Evolutionary conservation across 2,329 filamentous ascomycete genomes (phyloP).

Genomic region (Periconia digitata): DNA sequence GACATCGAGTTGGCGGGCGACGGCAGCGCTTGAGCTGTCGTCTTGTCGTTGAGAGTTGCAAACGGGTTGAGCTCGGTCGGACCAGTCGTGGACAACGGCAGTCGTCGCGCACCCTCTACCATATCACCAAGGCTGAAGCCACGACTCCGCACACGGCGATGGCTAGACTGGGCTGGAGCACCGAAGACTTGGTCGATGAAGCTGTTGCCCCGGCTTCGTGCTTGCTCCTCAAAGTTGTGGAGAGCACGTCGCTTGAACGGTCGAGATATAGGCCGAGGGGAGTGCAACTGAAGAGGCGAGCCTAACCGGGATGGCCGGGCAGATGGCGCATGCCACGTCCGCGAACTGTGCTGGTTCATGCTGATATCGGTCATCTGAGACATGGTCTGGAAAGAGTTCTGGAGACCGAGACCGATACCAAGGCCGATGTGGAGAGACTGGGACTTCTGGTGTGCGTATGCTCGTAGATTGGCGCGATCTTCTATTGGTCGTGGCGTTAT

Average conservation of each 20-base stretch:
- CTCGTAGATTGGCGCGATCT: conserved; percentile 48
- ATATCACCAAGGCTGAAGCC: conserved; percentile 64
- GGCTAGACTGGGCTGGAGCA: conserved; percentile 51
- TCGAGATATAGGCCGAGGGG: conserved; percentile 53
- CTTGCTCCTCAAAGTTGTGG: conserved; percentile 54
- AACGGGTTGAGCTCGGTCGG: conserved; percentile 40
- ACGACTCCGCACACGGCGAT: conserved; percentile 61
- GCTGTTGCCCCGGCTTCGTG: conserved; percentile 41
- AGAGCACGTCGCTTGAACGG: conserved; percentile 61
- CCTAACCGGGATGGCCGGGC: conserved; percentile 39
- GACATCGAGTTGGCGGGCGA: conserved; percentile 13
- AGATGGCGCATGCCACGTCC: conserved; percentile 38
- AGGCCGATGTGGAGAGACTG: conserved; percentile 52
- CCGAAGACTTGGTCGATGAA: conserved; percentile 50
- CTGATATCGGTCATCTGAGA: conserved; percentile 28
- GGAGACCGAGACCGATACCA: conserved; percentile 46
- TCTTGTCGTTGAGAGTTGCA: conserved; percentile 18
- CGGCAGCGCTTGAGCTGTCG: conserved; percentile 27
- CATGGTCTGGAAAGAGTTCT: conserved; percentile 47
- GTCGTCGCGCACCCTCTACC: conserved; percentile 51
- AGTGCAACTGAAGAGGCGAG: conserved; percentile 59
- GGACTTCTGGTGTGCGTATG: conserved; percentile 55
- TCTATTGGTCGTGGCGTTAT: conserved; percentile 36
- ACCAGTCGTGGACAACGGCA: conserved; percentile 59
- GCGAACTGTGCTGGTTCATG: conserved; percentile 29